Conservation (phyloP, 345 rosid species). For the Sonneratia alba region DNA sequence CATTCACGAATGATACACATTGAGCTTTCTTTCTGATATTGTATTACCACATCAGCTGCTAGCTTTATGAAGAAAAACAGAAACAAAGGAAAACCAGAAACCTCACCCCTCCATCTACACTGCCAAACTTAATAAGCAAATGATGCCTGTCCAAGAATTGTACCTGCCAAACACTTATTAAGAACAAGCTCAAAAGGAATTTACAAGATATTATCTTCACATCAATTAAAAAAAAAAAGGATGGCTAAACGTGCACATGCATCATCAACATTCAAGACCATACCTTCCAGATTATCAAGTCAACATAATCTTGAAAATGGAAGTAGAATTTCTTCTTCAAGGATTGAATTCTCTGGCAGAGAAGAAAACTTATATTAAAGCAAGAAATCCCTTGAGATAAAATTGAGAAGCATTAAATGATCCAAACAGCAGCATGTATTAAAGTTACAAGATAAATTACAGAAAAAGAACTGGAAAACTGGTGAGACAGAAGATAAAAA, state of each 20-base stretch:
- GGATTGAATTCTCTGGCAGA: constrained; percentile 61
- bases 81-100: constrained; percentile 11
- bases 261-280: constrained; percentile 1
- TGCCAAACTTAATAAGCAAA: constrained; percentile 83
- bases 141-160: constrained; percentile 96
- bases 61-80: not conserved
- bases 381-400: constrained; percentile 5
- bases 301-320: constrained; percentile 88
- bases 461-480: not conserved
- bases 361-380: constrained; percentile 18
- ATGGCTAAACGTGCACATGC: not conserved
- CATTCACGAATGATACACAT: not conserved
- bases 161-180: constrained; percentile 36
- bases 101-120: constrained; percentile 90
- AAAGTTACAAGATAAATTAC: not conserved
- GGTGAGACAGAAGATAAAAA: not conserved
- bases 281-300: constrained; percentile 95
- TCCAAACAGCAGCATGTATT: not conserved
- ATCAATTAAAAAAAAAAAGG: not conserved
- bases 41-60: not conserved
- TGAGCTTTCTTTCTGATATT: not conserved
- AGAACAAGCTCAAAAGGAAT: not conserved
- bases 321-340: constrained; percentile 91
- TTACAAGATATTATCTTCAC: not conserved
- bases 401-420: not conserved